phyloP scores from a whole-genome alignment of 2,329 filamentous ascomycete species.

The Pseudocercospora cruenta region DNA sequence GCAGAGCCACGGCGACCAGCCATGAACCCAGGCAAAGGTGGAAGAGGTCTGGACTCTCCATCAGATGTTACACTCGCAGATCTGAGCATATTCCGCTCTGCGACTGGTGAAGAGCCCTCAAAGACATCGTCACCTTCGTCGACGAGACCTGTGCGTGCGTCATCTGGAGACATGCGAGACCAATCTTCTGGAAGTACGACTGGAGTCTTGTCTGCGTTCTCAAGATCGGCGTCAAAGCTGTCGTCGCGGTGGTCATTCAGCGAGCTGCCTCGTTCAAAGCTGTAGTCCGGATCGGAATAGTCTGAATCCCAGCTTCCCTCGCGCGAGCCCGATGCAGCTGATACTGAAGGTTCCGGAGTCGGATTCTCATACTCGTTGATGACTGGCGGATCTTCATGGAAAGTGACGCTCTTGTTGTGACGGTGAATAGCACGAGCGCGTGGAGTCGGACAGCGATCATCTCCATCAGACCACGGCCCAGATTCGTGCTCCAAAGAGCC shows the following conservation, averaged over 20 bases:
- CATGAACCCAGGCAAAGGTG: conserved; percentile 74
- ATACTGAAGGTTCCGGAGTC: conserved; percentile 87
- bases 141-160: conserved; percentile 58
- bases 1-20: conserved; percentile 58
- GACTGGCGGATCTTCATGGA: conserved; percentile 89
- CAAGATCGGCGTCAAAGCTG: conserved; percentile 92
- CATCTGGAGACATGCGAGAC: conserved; percentile 74
- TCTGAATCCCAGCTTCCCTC: conserved; percentile 89
- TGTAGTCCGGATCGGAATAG: conserved; percentile 72
- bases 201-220: conserved; percentile 95
- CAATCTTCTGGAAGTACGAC: conserved; percentile 98
- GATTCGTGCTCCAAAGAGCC: conserved; percentile 50
- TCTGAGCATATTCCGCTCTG: conserved; percentile 62
- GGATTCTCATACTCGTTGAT: conserved; percentile 98
- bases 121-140: conserved; percentile 69
- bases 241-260: conserved; percentile 59
- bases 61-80: conserved; percentile 77
- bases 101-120: conserved; percentile 53
- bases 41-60: conserved; percentile 80
- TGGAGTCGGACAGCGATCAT: conserved; percentile 63
- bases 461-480: conserved; percentile 66
- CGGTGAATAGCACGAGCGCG: conserved; percentile 66
- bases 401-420: conserved; percentile 95
- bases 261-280: conserved; percentile 61
- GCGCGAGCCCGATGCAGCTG: conserved; percentile 82